Conservation (phyloP, 306 rosid species). For the Dalbergia cultrata region DNA sequence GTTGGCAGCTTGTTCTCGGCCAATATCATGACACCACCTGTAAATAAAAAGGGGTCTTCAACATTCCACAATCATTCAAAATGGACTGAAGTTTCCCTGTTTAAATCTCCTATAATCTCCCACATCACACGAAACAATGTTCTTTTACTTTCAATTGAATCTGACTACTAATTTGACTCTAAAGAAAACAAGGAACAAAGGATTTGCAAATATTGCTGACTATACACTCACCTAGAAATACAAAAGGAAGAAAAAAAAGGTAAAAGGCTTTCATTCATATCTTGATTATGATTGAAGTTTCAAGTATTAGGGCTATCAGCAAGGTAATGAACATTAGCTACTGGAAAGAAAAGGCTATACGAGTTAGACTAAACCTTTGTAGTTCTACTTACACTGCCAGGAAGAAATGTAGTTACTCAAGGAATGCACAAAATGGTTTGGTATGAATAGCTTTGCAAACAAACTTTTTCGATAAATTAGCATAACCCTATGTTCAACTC, state of each 20-base stretch:
- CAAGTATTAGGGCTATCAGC: neutral
- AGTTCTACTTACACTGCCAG: constrained; percentile 24
- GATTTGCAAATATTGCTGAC: neutral
- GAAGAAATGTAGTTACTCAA: constrained; percentile 38
- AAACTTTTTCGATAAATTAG: neutral
- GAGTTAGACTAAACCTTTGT: constrained; percentile 24
- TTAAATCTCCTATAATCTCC: neutral
- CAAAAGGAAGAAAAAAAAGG: too few relatives aligned
- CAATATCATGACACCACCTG: constrained; percentile 91
- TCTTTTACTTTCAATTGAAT: neutral
- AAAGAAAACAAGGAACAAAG: too few relatives aligned
- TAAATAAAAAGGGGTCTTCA: constrained; percentile 26
- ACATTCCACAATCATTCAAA: constrained; percentile 16
- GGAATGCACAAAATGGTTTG: constrained; percentile 1
- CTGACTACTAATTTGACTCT: neutral
- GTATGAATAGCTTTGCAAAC: neutral
- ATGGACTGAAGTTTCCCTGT: neutral
- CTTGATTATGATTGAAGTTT: neutral
- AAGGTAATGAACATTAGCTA: constrained; percentile 25
- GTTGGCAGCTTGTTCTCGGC: constrained; percentile 22
- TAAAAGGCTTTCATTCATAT: neutral
- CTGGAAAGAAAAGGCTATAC: constrained; percentile 5
- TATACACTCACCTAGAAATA: too few relatives aligned
- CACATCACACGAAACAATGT: neutral
- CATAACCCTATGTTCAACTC: constrained; percentile 20